These are phyloP conservation scores for Epichloe bromicola DNA, from an alignment of 2,329 filamentous ascomycete genomes.

Conservation along the genomic window DNA sequence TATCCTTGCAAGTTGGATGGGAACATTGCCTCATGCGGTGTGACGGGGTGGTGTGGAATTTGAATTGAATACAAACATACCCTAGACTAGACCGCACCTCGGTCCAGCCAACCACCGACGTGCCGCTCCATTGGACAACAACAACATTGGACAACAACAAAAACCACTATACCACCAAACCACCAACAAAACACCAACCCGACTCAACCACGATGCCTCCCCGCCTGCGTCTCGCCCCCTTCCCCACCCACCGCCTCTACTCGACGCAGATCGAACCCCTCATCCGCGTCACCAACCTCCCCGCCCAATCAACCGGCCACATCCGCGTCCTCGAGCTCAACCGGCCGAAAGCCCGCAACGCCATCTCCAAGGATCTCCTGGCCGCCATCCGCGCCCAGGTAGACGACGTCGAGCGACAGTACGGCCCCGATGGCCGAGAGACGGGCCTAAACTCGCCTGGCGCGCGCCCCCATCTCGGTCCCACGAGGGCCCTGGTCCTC, in stretches of 20 bases:
- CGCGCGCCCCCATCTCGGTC: slow-evolving; percentile 32
- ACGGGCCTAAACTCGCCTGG: slow-evolving; percentile 19
- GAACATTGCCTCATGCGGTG: no score
- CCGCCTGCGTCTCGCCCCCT: slow-evolving; percentile 13
- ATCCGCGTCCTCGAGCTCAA: slow-evolving; percentile 85
- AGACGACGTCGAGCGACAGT: slow-evolving; percentile 53
- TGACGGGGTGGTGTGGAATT: no score
- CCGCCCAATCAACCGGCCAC: slow-evolving; percentile 66
- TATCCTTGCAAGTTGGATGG: no score
- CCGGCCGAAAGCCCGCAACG: slow-evolving; percentile 74
- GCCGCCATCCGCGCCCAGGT: slow-evolving; percentile 59
- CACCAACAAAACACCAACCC: background rate
- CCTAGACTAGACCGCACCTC: no score
- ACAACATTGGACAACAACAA: no score
- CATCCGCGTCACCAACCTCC: slow-evolving; percentile 60
- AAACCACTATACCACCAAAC: no score
- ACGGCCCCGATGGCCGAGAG: slow-evolving; percentile 42
- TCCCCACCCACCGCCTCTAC: slow-evolving; percentile 20
- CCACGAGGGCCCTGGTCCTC: slow-evolving; percentile 70
- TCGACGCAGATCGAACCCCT: slow-evolving; percentile 30
- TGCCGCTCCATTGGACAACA: no score
- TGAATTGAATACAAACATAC: no score
- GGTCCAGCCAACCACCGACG: no score
- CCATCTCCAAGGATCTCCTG: slow-evolving; percentile 71
- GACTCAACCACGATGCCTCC: slow-evolving; percentile 17